A percentile compares a stretch with the other conserved stretches of the same genome.
Conservation (phyloP, 2,329 filamentous ascomycete species). For the Fonsecaea nubica region DNA sequence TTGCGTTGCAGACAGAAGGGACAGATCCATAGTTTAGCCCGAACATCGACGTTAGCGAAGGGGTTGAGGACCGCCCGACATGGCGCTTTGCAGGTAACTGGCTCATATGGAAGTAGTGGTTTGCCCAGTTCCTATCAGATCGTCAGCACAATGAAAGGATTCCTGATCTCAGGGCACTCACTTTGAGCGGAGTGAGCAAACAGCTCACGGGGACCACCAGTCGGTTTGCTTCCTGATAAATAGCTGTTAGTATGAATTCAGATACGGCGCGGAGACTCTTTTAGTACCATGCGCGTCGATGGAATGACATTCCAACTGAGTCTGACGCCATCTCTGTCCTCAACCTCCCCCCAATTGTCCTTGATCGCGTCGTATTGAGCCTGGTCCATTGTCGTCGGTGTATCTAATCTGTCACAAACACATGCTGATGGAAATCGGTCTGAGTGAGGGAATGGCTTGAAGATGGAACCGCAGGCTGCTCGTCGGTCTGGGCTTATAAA, state of each 20-base stretch:
- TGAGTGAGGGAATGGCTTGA: neutral
- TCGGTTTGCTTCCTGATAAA: constrained; percentile 80
- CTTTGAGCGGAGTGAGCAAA: constrained; percentile 94
- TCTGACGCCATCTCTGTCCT: constrained; percentile 93
- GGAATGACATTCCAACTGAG: constrained; percentile 99
- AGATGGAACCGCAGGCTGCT: neutral
- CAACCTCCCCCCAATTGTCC: constrained; percentile 94
- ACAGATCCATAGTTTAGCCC: constrained; percentile 71
- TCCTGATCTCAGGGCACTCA: constrained; percentile 5
- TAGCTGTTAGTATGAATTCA: constrained; percentile 40
- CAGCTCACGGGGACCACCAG: constrained; percentile 96
- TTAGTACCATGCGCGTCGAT: constrained; percentile 85
- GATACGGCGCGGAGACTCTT: neutral
- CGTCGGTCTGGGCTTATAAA: neutral
- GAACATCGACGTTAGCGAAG: constrained; percentile 78
- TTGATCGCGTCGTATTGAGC: constrained; percentile 78
- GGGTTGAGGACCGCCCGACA: constrained; percentile 96
- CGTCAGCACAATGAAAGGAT: constrained; percentile 69
- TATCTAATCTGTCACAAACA: constrained; percentile 30
- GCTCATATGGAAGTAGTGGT: constrained; percentile 91
- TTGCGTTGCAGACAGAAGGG: constrained; percentile 73
- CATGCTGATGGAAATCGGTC: constrained; percentile 26
- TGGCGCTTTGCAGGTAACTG: constrained; percentile 93
- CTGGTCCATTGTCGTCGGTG: constrained; percentile 68
- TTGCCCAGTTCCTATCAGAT: constrained; percentile 95